Conservation (phyloP, 495 filamentous ascomycete genomes). For the Xylaria telfairii region DNA sequence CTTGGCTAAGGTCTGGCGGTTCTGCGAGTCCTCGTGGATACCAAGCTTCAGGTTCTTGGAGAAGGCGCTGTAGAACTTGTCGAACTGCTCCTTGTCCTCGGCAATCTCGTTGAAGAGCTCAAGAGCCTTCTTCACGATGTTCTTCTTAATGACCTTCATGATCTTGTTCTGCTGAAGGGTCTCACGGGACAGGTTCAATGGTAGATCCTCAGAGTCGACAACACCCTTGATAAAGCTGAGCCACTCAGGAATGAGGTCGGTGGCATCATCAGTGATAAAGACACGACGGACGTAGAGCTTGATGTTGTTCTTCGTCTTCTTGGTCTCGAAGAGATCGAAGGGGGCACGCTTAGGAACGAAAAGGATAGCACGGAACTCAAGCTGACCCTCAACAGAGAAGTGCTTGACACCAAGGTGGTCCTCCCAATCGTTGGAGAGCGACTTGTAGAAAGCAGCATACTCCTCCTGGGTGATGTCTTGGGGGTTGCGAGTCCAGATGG, state of each 20-base stretch:
- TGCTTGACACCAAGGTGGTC: constrained; percentile 99
- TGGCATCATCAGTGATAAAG: constrained; percentile 99
- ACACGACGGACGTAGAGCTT: constrained; percentile 99
- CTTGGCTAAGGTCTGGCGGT: constrained; percentile 92
- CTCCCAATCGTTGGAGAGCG: constrained; percentile 99
- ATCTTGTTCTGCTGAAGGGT: constrained; percentile 99
- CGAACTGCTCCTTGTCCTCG: constrained; percentile 99
- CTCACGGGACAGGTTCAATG: constrained; percentile 98
- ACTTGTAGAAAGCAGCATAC: constrained; percentile 99
- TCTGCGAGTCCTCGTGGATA: constrained; percentile 99
- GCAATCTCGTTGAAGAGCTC: constrained; percentile 99
- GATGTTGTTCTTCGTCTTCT: constrained; percentile 99
- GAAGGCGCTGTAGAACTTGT: constrained; percentile 99
- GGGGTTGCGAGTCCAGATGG: constrained; percentile 99
- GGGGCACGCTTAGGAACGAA: constrained; percentile 99
- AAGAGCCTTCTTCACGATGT: constrained; percentile 99
- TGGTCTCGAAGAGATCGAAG: constrained; percentile 99
- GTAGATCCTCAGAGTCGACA: constrained; percentile 98
- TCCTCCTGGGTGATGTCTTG: constrained; percentile 94
- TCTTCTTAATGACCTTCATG: constrained; percentile 99
- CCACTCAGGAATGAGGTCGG: constrained; percentile 99
- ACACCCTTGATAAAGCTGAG: constrained; percentile 99
- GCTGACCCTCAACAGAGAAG: constrained; percentile 99
- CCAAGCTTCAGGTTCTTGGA: constrained; percentile 99
- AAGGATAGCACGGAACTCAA: constrained; percentile 99